These are phyloP conservation scores for Coemansia sp. DNA, from an alignment of 192 early-diverging fungal species.

Conservation along the genomic window DNA sequence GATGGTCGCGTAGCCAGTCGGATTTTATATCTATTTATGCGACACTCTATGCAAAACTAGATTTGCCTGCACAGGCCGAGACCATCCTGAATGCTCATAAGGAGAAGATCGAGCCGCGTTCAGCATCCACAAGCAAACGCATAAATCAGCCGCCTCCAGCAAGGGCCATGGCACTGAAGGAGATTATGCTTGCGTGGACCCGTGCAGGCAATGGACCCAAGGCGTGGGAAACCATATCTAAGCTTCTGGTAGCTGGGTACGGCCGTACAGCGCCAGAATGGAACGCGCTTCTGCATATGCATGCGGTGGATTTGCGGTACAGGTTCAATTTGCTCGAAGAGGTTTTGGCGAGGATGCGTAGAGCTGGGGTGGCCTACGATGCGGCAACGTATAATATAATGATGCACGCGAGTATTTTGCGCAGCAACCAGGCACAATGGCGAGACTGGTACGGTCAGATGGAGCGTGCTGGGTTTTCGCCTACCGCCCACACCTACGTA, in stretches of 20 bases:
- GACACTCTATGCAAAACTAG: slow-evolving; percentile 26
- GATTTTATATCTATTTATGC: slow-evolving; percentile 22
- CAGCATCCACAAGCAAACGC: not conserved
- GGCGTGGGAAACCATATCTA: slow-evolving; percentile 26
- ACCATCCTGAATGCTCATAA: not conserved
- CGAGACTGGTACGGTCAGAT: slow-evolving; percentile 26
- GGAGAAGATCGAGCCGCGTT: not conserved
- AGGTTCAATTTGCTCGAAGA: slow-evolving; percentile 25
- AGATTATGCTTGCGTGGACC: slow-evolving; percentile 39
- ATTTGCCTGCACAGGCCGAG: slow-evolving; percentile 25
- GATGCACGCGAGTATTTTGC: slow-evolving; percentile 38
- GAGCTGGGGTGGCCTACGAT: slow-evolving; percentile 16
- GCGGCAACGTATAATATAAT: slow-evolving; percentile 40
- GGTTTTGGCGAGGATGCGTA: slow-evolving; percentile 25
- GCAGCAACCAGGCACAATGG: slow-evolving; percentile 27
- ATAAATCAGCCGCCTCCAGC: slow-evolving; percentile 5
- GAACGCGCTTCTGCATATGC: slow-evolving; percentile 42
- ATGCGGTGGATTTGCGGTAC: slow-evolving; percentile 44
- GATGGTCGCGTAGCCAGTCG: slow-evolving; percentile 1
- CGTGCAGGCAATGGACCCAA: slow-evolving; percentile 12
- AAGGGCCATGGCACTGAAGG: slow-evolving; percentile 16
- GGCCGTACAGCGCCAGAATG: slow-evolving; percentile 26
- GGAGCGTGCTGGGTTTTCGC: slow-evolving; percentile 19
- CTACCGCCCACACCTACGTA: slow-evolving; percentile 17
- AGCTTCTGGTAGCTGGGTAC: slow-evolving; percentile 23